A percentile compares a stretch with the other conserved stretches of the same genome.
phyloP scores from a whole-genome alignment of 495 filamentous ascomycete genomes.

The Talaromyces ruber region DNA sequence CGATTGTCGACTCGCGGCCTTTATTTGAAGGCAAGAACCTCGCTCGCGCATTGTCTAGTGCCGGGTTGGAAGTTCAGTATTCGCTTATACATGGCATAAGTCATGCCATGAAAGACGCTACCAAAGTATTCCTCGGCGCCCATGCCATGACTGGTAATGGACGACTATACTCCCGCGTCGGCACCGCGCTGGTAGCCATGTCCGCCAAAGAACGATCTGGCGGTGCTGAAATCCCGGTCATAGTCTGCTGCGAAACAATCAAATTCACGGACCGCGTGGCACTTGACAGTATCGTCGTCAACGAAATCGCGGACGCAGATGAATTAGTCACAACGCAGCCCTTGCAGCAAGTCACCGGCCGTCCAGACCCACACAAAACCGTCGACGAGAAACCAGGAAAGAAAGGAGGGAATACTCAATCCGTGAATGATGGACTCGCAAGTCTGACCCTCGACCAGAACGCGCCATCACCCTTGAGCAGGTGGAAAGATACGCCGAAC shows the following conservation, averaged over 20 bases:
- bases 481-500: constrained; percentile 54
- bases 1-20: constrained; percentile 75
- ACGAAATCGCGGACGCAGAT: constrained; percentile 74
- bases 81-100: constrained; percentile 66
- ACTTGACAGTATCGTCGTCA: constrained; percentile 83
- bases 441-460: constrained; percentile 7
- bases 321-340: constrained; percentile 40
- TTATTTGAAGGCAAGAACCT: constrained; percentile 73
- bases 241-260: constrained; percentile 88
- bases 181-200: constrained; percentile 85
- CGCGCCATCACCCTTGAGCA: constrained; percentile 32
- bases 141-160: constrained; percentile 90
- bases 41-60: constrained; percentile 54
- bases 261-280: constrained; percentile 92
- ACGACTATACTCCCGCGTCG: constrained; percentile 74
- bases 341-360: constrained; percentile 28
- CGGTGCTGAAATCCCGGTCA: constrained; percentile 60
- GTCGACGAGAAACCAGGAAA: constrained; percentile 20
- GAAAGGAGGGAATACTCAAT: constrained; percentile 12
- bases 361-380: constrained; percentile 21
- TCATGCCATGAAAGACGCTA: constrained; percentile 62
- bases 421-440: constrained; percentile 17
- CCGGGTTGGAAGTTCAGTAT: constrained; percentile 72
- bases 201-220: constrained; percentile 60
- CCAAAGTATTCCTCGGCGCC: constrained; percentile 77